Conservation (phyloP, 176 grass and related monocot genomes). For the Typha latifolia region DNA sequence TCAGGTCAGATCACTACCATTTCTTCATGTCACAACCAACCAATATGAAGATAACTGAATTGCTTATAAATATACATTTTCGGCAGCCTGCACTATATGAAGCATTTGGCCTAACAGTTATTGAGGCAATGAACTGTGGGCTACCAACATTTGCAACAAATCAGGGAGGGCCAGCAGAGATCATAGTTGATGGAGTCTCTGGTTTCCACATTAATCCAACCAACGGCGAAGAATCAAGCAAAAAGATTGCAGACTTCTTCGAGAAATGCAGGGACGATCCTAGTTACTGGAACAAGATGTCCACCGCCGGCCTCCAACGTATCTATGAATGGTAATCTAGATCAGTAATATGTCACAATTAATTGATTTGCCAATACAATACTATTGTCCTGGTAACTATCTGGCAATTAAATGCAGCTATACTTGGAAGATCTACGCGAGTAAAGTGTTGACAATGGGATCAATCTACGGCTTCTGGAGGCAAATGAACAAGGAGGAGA, state of each 20-base stretch:
- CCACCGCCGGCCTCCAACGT: constrained; percentile 76
- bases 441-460: constrained; percentile 73
- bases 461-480: constrained; percentile 80
- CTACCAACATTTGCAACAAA: constrained; percentile 85
- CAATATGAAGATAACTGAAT: neutral
- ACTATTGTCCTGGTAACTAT: too few relatives aligned
- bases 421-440: constrained; percentile 98
- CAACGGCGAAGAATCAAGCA: constrained; percentile 55
- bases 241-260: constrained; percentile 83
- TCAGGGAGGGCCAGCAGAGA: constrained; percentile 84
- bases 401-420: constrained; percentile 32
- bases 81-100: constrained; percentile 92
- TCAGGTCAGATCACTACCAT: constrained; percentile 32
- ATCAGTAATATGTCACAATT: too few relatives aligned
- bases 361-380: too few relatives aligned
- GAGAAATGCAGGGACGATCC: constrained; percentile 70
- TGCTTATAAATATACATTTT: constrained; percentile 4
- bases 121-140: constrained; percentile 96
- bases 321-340: constrained; percentile 73
- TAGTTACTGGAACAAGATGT: constrained; percentile 84
- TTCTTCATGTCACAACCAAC: neutral
- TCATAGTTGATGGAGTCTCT: constrained; percentile 77
- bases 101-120: constrained; percentile 89
- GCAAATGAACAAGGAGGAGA: constrained; percentile 73
- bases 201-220: constrained; percentile 88